phyloP scores from a whole-genome alignment of 495 filamentous ascomycete genomes.

The Annulohypoxylon nitens region DNA sequence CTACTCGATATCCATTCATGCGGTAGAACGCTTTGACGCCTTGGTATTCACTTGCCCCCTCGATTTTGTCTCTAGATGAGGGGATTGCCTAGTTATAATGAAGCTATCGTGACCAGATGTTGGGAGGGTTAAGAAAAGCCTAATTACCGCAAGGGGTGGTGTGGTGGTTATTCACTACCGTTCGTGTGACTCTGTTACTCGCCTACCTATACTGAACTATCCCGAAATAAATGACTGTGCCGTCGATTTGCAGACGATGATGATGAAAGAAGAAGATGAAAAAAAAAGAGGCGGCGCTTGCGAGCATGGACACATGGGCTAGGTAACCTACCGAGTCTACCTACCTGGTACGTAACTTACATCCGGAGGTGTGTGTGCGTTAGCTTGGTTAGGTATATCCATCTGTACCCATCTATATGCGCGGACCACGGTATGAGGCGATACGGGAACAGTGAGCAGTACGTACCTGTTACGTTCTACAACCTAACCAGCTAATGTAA shows the following conservation, averaged over 20 bases:
- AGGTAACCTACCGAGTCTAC: constrained; percentile 32
- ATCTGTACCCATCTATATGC: not conserved
- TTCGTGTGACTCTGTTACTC: constrained; percentile 10
- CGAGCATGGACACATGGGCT: constrained; percentile 29
- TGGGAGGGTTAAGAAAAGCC: not conserved
- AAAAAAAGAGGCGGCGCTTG: constrained; percentile 21
- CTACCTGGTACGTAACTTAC: constrained; percentile 45
- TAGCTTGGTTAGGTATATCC: constrained; percentile 29
- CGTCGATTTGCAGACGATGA: constrained; percentile 12
- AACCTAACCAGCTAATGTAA: constrained; percentile 22
- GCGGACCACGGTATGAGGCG: not conserved
- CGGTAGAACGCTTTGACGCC: constrained; percentile 11
- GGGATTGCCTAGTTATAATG: not conserved
- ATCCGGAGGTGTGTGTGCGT: constrained; percentile 40
- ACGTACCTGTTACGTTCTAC: constrained; percentile 30
- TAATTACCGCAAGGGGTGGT: constrained; percentile 1
- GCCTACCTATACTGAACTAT: constrained; percentile 1
- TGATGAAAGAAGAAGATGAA: constrained; percentile 22
- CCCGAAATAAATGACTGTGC: constrained; percentile 24
- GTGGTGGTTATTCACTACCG: not conserved
- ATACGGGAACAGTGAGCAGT: constrained; percentile 23
- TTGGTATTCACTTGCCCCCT: constrained; percentile 11
- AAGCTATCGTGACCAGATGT: constrained; percentile 2
- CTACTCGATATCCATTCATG: constrained; percentile 7
- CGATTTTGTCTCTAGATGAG: not conserved